Base-by-base conservation (phyloP, 306 rosid species). In the Erythrophleum fordii region DNA sequence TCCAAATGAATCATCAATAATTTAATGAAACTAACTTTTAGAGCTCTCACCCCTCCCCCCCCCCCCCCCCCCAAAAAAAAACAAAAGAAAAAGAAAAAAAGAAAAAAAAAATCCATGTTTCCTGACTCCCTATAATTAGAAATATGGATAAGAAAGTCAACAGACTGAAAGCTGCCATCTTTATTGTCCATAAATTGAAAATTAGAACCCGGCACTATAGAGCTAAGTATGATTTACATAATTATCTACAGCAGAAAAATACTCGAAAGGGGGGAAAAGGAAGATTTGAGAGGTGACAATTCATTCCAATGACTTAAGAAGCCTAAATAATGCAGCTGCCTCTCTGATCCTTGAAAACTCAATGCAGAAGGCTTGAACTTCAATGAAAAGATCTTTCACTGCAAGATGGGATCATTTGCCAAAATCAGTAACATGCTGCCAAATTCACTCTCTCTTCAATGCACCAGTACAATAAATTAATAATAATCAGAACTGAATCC, bases 351-450 rank as follows among this genome's bases (percentile, higher is more conserved):
- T 87, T 3, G 93, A 87, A 75, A 91, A 91, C 64, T 91, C 93
- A 31, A 91, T 91, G 85, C 93, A 89, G 79, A 91, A 91, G 8
- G 96, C 93, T 77, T 91, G 93, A 68, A 91, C 93, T 86, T 91
- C 92, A 29, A 89, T 89, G 87, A 89, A 89, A 28, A 91, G 88
- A 85, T 91, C 96, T 82, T 87, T 87, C n/a, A 91, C 96, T 91
- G 93, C 87, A 83, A 73, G 23, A 49, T 48, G 18, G 25, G 31
- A 64, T 62, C 68, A 23, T 23, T 49, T 49, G 60, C n/a, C 34
- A 70, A 49, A 37, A 35, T 75, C 48, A 81, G 58, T 34, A 62
- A 70, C 7, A 18, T 55, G 69, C 26, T 11, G 18, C 34, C 17
- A 42, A 41, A 58, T 75, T 56, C 58, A 59, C 25, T 20, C 22